phyloP scores from a whole-genome alignment of 2,329 filamentous ascomycete species.

The Aureobasidium sp. region DNA sequence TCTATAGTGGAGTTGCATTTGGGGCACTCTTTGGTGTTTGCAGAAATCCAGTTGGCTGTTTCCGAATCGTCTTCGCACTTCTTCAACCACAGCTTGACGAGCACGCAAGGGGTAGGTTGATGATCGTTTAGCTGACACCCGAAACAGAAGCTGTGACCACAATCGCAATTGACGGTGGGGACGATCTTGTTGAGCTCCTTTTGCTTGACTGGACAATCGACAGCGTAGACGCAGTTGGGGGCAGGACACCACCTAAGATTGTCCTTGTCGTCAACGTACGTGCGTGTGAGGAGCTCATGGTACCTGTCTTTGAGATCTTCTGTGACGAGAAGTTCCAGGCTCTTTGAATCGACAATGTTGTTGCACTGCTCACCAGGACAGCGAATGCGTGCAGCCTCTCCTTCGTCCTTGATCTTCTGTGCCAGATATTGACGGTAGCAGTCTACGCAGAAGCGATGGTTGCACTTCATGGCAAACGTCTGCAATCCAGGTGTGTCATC shows the following conservation, averaged over 20 bases:
- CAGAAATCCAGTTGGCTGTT: conserved; percentile 98
- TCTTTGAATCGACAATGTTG: conserved; percentile 83
- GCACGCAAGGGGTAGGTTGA: conserved; percentile 79
- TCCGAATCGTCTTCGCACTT: conserved; percentile 98
- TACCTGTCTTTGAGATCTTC: conserved; percentile 58
- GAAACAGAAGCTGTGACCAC: conserved; percentile 87
- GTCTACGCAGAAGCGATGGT: conserved; percentile 82
- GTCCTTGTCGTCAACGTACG: conserved; percentile 95
- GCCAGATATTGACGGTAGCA: conserved; percentile 87
- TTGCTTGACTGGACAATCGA: conserved; percentile 81
- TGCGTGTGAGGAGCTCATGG: conserved; percentile 76
- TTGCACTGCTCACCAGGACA: conserved; percentile 84
- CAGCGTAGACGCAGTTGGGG: conserved; percentile 89
- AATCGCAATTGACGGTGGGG: conserved; percentile 78
- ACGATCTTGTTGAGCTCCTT: conserved; percentile 79
- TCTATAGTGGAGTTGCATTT: conserved; percentile 96
- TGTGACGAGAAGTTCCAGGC: conserved; percentile 65
- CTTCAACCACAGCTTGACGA: conserved; percentile 94
- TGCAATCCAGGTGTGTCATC: conserved; percentile 70
- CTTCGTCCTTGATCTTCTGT: conserved; percentile 92
- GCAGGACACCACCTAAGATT: conserved; percentile 96
- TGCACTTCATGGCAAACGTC: conserved; percentile 91
- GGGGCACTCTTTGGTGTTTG: conserved; percentile 96
- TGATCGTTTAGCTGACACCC: conserved; percentile 85
- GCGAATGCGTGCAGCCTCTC: conserved; percentile 88